phyloP scores from a whole-genome alignment of 768 basidiomycete species.

The Ramaria sp. region DNA sequence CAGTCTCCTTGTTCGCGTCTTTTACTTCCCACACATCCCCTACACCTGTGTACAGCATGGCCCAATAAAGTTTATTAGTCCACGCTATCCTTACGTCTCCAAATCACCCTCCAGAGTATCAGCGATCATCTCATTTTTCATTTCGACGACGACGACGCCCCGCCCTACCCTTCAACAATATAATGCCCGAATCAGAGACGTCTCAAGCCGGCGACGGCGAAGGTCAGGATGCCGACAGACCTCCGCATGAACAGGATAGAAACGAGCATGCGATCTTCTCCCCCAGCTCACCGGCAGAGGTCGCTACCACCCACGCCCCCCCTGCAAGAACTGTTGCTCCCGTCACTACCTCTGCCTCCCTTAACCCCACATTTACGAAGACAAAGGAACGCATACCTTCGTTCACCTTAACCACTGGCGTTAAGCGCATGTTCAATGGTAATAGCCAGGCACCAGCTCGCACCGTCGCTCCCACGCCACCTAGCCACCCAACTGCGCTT shows the following conservation, averaged over 20 bases:
- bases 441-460: neutral
- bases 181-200: conserved; percentile 8
- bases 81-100: neutral
- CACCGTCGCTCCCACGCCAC: neutral
- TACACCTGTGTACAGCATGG: conserved; percentile 13
- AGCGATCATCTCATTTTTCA: neutral
- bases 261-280: neutral
- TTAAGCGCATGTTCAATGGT: neutral
- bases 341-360: neutral
- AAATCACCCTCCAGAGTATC: neutral
- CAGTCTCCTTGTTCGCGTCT: conserved; percentile 5
- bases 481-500: neutral
- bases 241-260: conserved; percentile 2
- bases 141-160: neutral
- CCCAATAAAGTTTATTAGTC: neutral
- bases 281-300: neutral
- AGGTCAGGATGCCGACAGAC: conserved; percentile 3
- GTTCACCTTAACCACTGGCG: neutral
- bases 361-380: neutral
- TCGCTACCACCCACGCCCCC: neutral
- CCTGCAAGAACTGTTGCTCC: neutral
- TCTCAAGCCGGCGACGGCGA: conserved; percentile 1
- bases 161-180: neutral
- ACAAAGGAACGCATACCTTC: neutral
- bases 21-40: conserved; percentile 7